phyloP scores from a whole-genome alignment of 192 early-diverging fungal genomes.

The Coemansia sp. region DNA sequence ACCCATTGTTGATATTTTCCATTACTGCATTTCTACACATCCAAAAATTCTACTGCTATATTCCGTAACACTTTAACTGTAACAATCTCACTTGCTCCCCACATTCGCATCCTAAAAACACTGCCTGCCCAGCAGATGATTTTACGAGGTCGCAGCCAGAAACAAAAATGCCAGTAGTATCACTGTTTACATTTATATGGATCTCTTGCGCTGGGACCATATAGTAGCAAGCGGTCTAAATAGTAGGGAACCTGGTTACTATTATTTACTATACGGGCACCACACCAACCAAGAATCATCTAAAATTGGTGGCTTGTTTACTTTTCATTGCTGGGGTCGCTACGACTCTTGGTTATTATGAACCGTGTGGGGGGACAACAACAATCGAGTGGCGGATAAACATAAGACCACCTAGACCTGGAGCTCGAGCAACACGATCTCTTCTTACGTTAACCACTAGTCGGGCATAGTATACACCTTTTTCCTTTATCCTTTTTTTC shows the following conservation, averaged over 20 bases:
- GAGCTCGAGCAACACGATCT: not conserved
- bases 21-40: not conserved
- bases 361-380: not conserved
- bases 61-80: slow-evolving; percentile 3
- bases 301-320: not conserved
- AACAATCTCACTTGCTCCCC: not conserved
- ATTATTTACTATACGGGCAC: not conserved
- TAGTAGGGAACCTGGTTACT: not conserved
- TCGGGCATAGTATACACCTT: slow-evolving; percentile 2
- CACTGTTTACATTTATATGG: not conserved
- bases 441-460: not conserved
- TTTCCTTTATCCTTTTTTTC: not conserved
- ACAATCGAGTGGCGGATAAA: slow-evolving; percentile 8
- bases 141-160: not conserved
- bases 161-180: not conserved
- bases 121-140: not conserved
- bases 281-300: not conserved
- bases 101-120: not conserved
- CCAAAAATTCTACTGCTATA: not conserved
- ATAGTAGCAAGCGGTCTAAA: not conserved
- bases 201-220: not conserved
- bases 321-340: not conserved
- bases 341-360: not conserved
- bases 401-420: not conserved
- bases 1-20: not conserved